Percentiles rank a stretch among this genome's conserved stretches.
These are phyloP conservation scores for Rhizoctonia solani DNA, from an alignment of 1,284 basidiomycete genomes.

Conservation along the genomic window DNA sequence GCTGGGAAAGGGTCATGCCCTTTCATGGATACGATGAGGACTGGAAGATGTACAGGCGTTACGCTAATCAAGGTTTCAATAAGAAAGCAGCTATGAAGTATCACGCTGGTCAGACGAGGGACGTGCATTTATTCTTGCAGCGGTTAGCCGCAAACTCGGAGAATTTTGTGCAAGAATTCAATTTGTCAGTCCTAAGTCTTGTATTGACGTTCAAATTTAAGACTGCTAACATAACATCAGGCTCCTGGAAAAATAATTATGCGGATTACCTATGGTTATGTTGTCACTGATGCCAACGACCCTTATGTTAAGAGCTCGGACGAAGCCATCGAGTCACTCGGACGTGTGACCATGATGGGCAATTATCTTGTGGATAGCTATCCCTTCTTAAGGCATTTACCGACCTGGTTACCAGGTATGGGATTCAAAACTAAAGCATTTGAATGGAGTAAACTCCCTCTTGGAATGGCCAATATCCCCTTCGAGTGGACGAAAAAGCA, in stretches of 20 bases:
- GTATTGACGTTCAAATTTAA: not conserved
- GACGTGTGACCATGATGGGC: not conserved
- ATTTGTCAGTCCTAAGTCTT: not conserved
- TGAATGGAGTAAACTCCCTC: not conserved
- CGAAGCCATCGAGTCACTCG: not conserved
- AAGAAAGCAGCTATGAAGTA: not conserved
- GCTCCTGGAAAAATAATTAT: conserved; percentile 9
- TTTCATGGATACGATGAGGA: not conserved
- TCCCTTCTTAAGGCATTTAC: conserved; percentile 9
- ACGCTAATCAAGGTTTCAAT: conserved; percentile 9
- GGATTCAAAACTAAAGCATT: conserved; percentile 8
- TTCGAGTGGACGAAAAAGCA: not conserved
- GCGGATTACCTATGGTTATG: conserved; percentile 5
- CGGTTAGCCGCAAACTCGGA: not conserved
- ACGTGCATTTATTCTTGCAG: not conserved
- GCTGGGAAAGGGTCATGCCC: not conserved
- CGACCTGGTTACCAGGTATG: conserved; percentile 34
- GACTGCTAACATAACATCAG: not conserved
- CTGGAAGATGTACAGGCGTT: not conserved
- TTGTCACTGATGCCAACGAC: not conserved
- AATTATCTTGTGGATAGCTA: not conserved
- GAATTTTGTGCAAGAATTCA: not conserved
- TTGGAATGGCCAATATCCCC: not conserved
- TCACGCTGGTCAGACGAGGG: conserved; percentile 2
- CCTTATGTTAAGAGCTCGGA: not conserved